A percentile compares a stretch with the other conserved stretches of the same genome.
phyloP scores from a whole-genome alignment of 306 rosid genomes.

The Lathyrus oleraceus region DNA sequence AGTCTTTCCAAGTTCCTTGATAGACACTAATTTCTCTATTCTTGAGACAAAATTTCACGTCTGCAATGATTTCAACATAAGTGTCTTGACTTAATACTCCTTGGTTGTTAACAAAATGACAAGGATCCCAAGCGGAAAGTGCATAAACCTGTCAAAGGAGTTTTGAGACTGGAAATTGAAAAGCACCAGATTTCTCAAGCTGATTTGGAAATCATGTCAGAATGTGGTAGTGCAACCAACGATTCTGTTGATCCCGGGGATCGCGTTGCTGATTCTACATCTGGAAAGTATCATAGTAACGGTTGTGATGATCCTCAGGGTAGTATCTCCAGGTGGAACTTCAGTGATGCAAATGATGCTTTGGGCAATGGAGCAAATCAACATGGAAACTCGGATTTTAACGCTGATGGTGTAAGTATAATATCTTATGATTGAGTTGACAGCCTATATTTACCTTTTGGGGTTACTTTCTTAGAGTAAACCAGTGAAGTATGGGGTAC shows the following conservation, averaged over 20 bases:
- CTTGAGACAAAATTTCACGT: neutral
- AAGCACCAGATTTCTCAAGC: constrained; percentile 81
- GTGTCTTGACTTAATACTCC: constrained; percentile 26
- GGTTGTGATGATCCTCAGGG: constrained; percentile 81
- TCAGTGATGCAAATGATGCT: constrained; percentile 56
- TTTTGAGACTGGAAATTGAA: constrained; percentile 86
- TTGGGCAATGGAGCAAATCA: constrained; percentile 67
- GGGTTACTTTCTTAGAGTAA: constrained; percentile 4
- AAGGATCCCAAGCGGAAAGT: constrained; percentile 96
- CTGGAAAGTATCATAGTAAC: constrained; percentile 70
- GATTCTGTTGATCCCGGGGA: constrained; percentile 81
- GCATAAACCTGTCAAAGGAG: constrained; percentile 95
- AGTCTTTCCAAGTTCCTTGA: neutral
- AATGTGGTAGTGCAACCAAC: constrained; percentile 80
- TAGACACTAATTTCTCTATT: constrained; percentile 2
- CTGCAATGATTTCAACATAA: constrained; percentile 7
- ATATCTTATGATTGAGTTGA: neutral
- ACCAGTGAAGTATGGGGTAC: too few species aligned
- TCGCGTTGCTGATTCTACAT: constrained; percentile 52
- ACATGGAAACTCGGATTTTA: constrained; percentile 60
- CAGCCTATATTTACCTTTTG: neutral
- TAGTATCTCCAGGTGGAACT: constrained; percentile 66
- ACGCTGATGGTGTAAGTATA: constrained; percentile 74
- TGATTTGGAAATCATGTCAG: constrained; percentile 87
- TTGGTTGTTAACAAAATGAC: constrained; percentile 29